These are phyloP conservation scores for Plasmodium knowlesi DNA, from an alignment of 169 alveolate genomes.

Conservation along the genomic window DNA sequence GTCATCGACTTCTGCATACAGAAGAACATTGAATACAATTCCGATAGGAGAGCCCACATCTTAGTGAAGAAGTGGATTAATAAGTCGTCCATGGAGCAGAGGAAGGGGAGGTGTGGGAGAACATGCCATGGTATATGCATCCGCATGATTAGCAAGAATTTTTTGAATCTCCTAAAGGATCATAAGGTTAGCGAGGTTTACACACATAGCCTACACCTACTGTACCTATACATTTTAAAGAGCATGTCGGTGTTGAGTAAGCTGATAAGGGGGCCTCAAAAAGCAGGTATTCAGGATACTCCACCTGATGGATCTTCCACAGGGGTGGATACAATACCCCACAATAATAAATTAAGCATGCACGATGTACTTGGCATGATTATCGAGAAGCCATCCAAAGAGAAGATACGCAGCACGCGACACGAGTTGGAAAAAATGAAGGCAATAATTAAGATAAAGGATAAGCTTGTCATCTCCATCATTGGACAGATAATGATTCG, in stretches of 20 bases:
- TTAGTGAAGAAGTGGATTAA: slow-evolving; percentile 36
- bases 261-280: background rate
- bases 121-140: slow-evolving; percentile 64
- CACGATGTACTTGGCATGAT: slow-evolving; percentile 37
- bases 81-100: slow-evolving; percentile 56
- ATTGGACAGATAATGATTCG: slow-evolving; percentile 59
- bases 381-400: slow-evolving; percentile 26
- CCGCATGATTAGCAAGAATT: slow-evolving; percentile 49
- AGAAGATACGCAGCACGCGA: slow-evolving; percentile 12
- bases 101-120: slow-evolving; percentile 58
- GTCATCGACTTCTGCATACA: slow-evolving; percentile 54
- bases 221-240: slow-evolving; percentile 28
- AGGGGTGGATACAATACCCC: background rate
- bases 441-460: slow-evolving; percentile 8
- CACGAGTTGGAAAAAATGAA: slow-evolving; percentile 22
- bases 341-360: background rate
- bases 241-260: slow-evolving; percentile 30
- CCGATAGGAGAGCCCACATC: slow-evolving; percentile 26
- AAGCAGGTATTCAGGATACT: background rate
- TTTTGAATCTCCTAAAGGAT: slow-evolving; percentile 16
- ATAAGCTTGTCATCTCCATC: slow-evolving; percentile 26
- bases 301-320: background rate
- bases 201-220: slow-evolving; percentile 37
- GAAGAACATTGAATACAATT: slow-evolving; percentile 31
- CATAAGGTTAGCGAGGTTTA: slow-evolving; percentile 38